Conservation (phyloP, 768 basidiomycete species). For the Kwoniella sp. region DNA sequence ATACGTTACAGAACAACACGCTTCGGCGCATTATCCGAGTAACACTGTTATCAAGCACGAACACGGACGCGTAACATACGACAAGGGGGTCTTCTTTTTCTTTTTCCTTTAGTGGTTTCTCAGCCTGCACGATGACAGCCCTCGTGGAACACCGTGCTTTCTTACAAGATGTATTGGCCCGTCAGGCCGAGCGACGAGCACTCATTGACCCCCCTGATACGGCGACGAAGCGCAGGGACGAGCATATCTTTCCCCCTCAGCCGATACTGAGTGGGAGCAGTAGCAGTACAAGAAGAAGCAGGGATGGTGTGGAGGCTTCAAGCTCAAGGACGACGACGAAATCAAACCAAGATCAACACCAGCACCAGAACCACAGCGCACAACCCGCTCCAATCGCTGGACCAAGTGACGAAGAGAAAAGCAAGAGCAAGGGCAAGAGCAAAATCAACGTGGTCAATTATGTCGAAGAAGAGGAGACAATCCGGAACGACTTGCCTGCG, state of each 20-base stretch:
- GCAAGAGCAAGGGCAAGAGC: no score
- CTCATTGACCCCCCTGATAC: background rate
- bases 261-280: background rate
- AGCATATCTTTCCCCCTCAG: background rate
- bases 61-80: no score
- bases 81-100: no score
- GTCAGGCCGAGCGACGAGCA: background rate
- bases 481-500: constrained; percentile 91
- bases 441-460: constrained; percentile 64
- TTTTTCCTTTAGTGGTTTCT: no score
- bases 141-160: constrained; percentile 2
- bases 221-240: no score
- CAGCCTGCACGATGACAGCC: constrained; percentile 4
- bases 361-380: background rate
- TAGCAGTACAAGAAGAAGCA: no score
- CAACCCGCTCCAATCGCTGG: background rate
- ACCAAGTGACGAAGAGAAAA: no score
- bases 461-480: constrained; percentile 90
- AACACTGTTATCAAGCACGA: no score
- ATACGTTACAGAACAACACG: no score
- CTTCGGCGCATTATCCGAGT: no score
- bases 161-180: background rate
- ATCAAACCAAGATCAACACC: background rate
- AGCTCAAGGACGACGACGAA: background rate
- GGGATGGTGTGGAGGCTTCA: background rate